Evolutionary conservation across 176 grass and related monocot genomes (phyloP).

Genomic region (Alopecurus myosuroides): DNA sequence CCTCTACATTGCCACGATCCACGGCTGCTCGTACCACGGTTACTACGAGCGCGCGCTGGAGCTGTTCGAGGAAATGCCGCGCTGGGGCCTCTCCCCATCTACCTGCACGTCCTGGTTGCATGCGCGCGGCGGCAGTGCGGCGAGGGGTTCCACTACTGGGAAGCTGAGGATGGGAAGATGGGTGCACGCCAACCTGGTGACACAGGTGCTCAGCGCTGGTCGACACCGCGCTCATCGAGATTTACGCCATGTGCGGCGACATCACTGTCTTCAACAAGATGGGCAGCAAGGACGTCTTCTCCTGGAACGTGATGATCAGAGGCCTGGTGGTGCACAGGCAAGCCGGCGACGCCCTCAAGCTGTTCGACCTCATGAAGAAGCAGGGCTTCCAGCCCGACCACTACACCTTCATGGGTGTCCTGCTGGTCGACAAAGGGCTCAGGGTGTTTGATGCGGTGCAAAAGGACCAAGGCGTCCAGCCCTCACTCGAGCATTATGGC

Average conservation of each 20-base stretch:
- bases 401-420: conserved; percentile 36
- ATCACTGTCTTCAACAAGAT: conserved; percentile 44
- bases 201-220: conserved; percentile 20
- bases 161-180: conserved; percentile 40
- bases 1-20: conserved; percentile 49
- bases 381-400: conserved; percentile 27
- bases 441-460: conserved; percentile 31
- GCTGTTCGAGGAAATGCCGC: conserved; percentile 50
- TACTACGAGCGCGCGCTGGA: too few relatives aligned
- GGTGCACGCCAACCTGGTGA: conserved; percentile 53
- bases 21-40: conserved; percentile 27
- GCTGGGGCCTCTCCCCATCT: conserved; percentile 26
- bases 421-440: conserved; percentile 36
- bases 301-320: conserved; percentile 58
- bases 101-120: conserved; percentile 32
- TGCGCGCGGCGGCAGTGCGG: conserved; percentile 17
- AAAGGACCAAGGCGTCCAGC: conserved; percentile 11
- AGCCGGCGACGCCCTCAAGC: conserved; percentile 9
- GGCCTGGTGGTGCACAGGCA: conserved; percentile 5
- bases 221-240: conserved; percentile 36
- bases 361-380: conserved; percentile 27
- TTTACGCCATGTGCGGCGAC: conserved; percentile 58
- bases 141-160: conserved; percentile 25
- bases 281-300: conserved; percentile 40
- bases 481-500: conserved; percentile 32